Evolutionary conservation across 495 filamentous ascomycete species (phyloP), one percentile per base, ranked within the genome.

Genomic region (Penicillium egyptiacum): DNA sequence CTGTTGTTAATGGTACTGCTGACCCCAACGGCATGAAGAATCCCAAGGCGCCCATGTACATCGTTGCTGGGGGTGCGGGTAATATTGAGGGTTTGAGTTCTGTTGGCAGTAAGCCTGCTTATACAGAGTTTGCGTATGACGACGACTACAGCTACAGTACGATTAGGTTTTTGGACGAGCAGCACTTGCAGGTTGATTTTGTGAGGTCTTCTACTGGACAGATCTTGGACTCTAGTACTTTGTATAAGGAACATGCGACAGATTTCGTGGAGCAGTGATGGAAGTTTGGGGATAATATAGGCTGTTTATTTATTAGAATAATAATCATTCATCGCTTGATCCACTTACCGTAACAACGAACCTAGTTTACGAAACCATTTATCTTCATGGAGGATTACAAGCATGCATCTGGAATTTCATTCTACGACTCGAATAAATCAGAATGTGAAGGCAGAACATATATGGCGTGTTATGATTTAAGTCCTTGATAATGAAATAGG

Each of bases 1-100:
- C 79, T 0, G 69, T 81, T 8, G 58, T 66, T 37, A 73, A 85
- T 45, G 67, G 65, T 26, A 74, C 63, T 0, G 76, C 72, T 0
- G 77, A 79, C 45, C 54, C 75, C 5, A 76, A 76, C 0, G 81
- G 79, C 0, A 65, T 84, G 70, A 54, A 77, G 2, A 71, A 86
- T 45, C 83, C 83, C 16, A 69, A 65, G 30, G 81, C 80, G 1
- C 80, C 83, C 0, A 75, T 84, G 81, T 85, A 84, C 59, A 82
- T 84, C 35, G 65, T 76, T 48, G 71, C 77, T 42, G 79, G 78
- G 7, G 77, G 72, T 0, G 71, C 75, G 2, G 78, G 77, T 11
- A 79, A 80, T 40, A 78, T 80, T 58, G 77, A 78, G 51, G 77
- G 76, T 0, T 22, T 78, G 28, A 70, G 59, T 19, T 42, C 63